A percentile compares a stretch with the other conserved stretches of the same genome.
phyloP scores from a whole-genome alignment of 352 stramenopile species.

The Aphanomyces euteiches region DNA sequence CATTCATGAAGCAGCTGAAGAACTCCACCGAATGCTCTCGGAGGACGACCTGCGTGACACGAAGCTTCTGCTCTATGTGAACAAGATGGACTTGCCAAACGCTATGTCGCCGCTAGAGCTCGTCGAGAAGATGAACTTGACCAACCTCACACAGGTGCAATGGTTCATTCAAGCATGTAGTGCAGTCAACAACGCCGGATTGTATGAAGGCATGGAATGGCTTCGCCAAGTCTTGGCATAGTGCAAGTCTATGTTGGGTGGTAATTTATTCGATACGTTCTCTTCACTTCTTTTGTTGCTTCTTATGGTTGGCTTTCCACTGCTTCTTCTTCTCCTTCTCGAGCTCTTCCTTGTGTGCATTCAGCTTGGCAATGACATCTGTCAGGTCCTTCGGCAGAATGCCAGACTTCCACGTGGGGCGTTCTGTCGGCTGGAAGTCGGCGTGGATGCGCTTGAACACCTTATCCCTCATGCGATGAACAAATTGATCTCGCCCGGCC shows the following conservation, averaged over 20 bases:
- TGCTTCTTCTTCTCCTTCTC: slow-evolving; percentile 19
- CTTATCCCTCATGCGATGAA: slow-evolving; percentile 36
- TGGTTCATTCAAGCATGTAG: slow-evolving; percentile 40
- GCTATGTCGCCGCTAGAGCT: slow-evolving; percentile 36
- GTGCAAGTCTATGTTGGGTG: background rate
- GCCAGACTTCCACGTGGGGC: slow-evolving; percentile 28
- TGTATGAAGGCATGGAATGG: slow-evolving; percentile 50
- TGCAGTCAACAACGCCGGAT: slow-evolving; percentile 38
- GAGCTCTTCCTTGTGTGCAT: slow-evolving; percentile 5
- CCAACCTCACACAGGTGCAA: slow-evolving; percentile 27
- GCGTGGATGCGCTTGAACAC: slow-evolving; percentile 33
- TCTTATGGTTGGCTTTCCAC: slow-evolving; percentile 1
- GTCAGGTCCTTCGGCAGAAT: slow-evolving; percentile 9
- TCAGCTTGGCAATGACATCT: background rate
- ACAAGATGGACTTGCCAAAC: slow-evolving; percentile 43
- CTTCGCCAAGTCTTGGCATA: slow-evolving; percentile 21
- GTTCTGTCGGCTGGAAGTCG: slow-evolving; percentile 34
- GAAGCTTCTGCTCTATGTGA: slow-evolving; percentile 45
- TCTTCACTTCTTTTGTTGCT: background rate
- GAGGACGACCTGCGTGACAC: slow-evolving; percentile 37
- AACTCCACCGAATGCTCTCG: slow-evolving; percentile 45
- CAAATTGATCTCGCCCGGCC: slow-evolving; percentile 32
- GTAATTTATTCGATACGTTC: slow-evolving; percentile 1
- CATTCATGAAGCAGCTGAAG: slow-evolving; percentile 44
- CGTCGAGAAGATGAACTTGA: slow-evolving; percentile 33